phyloP scores from a whole-genome alignment of 331 rosid species.

The Pyrus hybrid region DNA sequence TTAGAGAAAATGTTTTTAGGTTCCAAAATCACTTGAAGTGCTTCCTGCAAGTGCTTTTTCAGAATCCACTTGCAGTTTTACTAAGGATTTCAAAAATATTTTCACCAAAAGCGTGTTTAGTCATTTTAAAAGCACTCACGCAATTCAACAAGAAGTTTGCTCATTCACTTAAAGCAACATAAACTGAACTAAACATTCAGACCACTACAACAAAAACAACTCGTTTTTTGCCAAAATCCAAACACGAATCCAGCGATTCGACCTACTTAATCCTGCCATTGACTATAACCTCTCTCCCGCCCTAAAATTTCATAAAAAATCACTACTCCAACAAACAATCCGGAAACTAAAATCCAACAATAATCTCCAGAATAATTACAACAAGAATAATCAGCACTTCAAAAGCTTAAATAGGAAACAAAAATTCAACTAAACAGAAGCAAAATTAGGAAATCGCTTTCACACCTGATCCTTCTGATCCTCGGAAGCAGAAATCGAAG shows the following conservation, averaged over 20 bases:
- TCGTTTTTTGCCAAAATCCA: not conserved
- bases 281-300: not conserved
- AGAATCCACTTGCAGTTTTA: too few relatives aligned
- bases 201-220: too few relatives aligned
- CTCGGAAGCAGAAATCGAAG: conserved; percentile 64
- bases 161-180: too few relatives aligned
- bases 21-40: too few relatives aligned
- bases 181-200: too few relatives aligned
- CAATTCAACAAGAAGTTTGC: too few relatives aligned
- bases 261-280: not conserved
- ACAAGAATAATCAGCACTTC: not conserved
- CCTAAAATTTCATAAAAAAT: not conserved
- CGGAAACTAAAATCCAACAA: not conserved
- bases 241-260: not conserved
- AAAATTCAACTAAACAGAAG: not conserved
- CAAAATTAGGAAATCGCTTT: not conserved
- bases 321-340: not conserved
- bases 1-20: too few relatives aligned
- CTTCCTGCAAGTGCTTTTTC: too few relatives aligned
- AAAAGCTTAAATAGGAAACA: not conserved
- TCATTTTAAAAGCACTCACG: too few relatives aligned
- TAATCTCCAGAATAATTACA: not conserved
- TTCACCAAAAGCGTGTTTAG: too few relatives aligned
- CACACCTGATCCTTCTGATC: conserved; percentile 81
- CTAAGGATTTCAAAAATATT: too few relatives aligned